Evolutionary conservation across 2,329 filamentous ascomycete species (phyloP), one percentile per base, ranked within the genome.

Genomic region (Cladosporium sp.): DNA sequence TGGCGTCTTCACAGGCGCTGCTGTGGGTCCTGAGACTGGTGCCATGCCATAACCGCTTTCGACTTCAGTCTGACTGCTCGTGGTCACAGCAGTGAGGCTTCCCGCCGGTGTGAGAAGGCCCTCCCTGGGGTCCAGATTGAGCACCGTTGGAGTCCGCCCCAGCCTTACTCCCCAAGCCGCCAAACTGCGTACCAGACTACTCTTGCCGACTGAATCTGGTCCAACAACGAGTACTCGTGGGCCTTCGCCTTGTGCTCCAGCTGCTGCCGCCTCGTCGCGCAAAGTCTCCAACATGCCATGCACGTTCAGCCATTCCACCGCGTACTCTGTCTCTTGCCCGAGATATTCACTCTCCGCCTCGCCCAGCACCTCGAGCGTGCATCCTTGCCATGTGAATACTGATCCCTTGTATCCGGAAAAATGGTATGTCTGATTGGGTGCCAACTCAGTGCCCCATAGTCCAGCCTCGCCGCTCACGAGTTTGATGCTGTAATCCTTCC

Each of bases 381-480:
- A 96, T 61, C 93, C 92, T 64, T 92, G 84, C 86, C 89, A 96
- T 44, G 91, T 95, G 68, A 88, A 88, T 63, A 99, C 86, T 54
- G 92, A 91, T 52, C 88, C 87, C 73, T 95, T 95, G 59, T 80
- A 81, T 50, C 89, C 88, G 40, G 80, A 79, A 69, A 99, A 92
- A 27, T 78, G 84, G 73, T 97, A 97, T 8, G 81, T 78, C 45
- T 86, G 86, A 51, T 86, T 86, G 8, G 82, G 79, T 9, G 90
- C 90, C 38, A 99, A 85, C 72, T 99, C 93, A 50, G 92, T 91
- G 65, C 93, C 93, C 66, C 97, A 96, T 64, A 95, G 83, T 70
- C 99, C 93, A 43, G 92, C 93, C 1, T 85, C 89, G 54, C 93
- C 93, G 29, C 80, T 82, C 50, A 89, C 72, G 20, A 97, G 76